A percentile compares a stretch with the other conserved stretches of the same genome.
Conservation (phyloP, 2,329 filamentous ascomycete genomes). For the Aureobasidium sp. region DNA sequence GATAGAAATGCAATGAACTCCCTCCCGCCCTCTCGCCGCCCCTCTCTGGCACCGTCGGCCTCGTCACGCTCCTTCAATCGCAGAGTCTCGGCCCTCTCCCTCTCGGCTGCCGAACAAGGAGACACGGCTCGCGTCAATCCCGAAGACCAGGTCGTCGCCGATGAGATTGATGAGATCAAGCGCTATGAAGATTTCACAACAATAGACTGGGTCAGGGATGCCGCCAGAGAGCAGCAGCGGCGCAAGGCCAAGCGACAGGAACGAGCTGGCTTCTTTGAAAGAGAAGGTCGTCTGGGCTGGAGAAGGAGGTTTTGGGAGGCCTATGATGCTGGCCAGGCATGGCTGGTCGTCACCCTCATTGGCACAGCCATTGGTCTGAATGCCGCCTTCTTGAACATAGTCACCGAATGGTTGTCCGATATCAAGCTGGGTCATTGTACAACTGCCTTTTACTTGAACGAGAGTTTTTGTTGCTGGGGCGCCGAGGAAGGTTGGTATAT, state of each 20-base stretch:
- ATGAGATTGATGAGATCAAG: constrained; percentile 97
- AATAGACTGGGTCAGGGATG: constrained; percentile 98
- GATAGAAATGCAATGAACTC: constrained; percentile 5
- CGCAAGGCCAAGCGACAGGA: constrained; percentile 67
- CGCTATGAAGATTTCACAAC: constrained; percentile 98
- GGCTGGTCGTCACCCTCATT: constrained; percentile 94
- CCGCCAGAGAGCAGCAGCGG: constrained; percentile 76
- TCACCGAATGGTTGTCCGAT: constrained; percentile 94
- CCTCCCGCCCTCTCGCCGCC: constrained; percentile 19
- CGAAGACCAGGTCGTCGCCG: constrained; percentile 66
- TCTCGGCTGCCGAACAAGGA: constrained; percentile 54
- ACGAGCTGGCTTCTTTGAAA: constrained; percentile 62
- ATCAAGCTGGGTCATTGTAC: constrained; percentile 94
- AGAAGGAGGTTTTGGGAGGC: constrained; percentile 70
- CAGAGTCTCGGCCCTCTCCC: constrained; percentile 58
- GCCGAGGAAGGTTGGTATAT: constrained; percentile 55
- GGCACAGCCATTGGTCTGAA: constrained; percentile 89
- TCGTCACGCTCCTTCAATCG: constrained; percentile 47
- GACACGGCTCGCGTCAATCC: constrained; percentile 44
- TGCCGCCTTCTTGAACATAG: constrained; percentile 85
- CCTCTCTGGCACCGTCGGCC: constrained; percentile 45
- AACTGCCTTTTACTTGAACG: constrained; percentile 93
- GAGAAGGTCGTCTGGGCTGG: constrained; percentile 64
- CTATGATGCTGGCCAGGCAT: constrained; percentile 93
- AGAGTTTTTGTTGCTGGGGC: constrained; percentile 97